Evolutionary conservation across 495 filamentous ascomycete genomes (phyloP), one percentile per base, ranked within the genome.

Genomic region (Schizothecium vesticola): DNA sequence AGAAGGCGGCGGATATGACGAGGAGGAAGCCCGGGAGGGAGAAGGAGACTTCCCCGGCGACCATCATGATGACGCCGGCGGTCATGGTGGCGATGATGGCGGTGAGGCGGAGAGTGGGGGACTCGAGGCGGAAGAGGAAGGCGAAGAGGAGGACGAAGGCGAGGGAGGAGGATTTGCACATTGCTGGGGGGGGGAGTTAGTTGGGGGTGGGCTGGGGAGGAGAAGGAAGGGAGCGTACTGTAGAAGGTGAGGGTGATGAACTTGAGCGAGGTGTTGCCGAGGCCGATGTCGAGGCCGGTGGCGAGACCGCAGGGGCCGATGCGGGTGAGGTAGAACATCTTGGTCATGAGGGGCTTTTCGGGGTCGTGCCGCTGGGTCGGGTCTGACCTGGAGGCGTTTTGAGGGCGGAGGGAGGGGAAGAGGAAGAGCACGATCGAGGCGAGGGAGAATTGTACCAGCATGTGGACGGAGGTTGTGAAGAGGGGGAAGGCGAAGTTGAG

Each of bases 151-250:
- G 89, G 59, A 99, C 95, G 74, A 99, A 98, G 51, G 91, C 93
- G 21, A 98, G 86, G 36, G 93, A 91, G 23, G 93, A 97, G 4
- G 95, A 98, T 87, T 99, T 99, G 80, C 95, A 98, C 96, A 99
- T 99, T 66, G 94, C 90, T 92, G 70, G 57, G 29, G 23, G 57
- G 29, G 23, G 22, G 16, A 3, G 33, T 67, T 62, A 61, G 24
- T 25, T 12, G 36, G 10, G 2, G 5, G 29, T 36, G 31, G 57
- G 21, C 23, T 23, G n/a, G 11, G n/a, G 16, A 23, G 59, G 51
- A 23, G 59, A 36, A 7, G 3, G 31, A 36, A 36, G 16, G 12
- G 62, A 23, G 82, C 88, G 62, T 85, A 92, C 91, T 99, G 75
- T 96, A 95, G 74, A 99, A 99, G 6, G 96, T 96, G 65, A 99